phyloP scores from a whole-genome alignment of 352 stramenopile species.

The Achlya hypogyna region DNA sequence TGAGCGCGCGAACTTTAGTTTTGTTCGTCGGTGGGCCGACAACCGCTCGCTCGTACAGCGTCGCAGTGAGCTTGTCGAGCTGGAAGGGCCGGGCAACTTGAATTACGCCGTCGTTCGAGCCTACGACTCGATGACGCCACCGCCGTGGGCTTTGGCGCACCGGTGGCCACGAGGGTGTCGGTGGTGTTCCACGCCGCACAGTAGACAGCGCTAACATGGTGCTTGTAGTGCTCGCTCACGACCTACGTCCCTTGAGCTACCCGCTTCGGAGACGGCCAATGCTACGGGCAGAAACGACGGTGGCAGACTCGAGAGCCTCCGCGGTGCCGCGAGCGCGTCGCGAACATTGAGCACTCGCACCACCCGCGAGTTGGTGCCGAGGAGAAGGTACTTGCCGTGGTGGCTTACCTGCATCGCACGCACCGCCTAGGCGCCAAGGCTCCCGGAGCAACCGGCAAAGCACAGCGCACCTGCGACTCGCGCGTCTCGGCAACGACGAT shows the following conservation, averaged over 20 bases:
- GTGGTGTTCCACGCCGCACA: conserved; percentile 8
- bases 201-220: conserved; percentile 12
- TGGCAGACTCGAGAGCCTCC: neutral
- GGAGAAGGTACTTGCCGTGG: conserved; percentile 12
- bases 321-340: neutral
- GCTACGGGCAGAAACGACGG: neutral
- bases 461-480: neutral
- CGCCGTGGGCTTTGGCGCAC: neutral
- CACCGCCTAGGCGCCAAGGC: neutral
- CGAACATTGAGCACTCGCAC: conserved; percentile 14
- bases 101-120: conserved; percentile 12
- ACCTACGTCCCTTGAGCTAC: neutral
- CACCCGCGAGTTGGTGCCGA: conserved; percentile 11
- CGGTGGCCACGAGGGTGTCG: conserved; percentile 8
- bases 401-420: conserved; percentile 12
- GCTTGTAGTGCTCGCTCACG: conserved; percentile 18
- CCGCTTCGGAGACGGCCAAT: neutral
- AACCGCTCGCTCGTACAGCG: neutral
- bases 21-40: neutral
- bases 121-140: neutral
- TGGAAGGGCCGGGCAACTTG: conserved; percentile 8
- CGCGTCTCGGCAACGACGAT: conserved; percentile 7
- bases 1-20: neutral
- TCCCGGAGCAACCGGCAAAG: neutral
- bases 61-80: neutral